These are phyloP conservation scores for Agaricus sinodeliciosus DNA, from an alignment of 768 basidiomycete genomes.

Conservation along the genomic window DNA sequence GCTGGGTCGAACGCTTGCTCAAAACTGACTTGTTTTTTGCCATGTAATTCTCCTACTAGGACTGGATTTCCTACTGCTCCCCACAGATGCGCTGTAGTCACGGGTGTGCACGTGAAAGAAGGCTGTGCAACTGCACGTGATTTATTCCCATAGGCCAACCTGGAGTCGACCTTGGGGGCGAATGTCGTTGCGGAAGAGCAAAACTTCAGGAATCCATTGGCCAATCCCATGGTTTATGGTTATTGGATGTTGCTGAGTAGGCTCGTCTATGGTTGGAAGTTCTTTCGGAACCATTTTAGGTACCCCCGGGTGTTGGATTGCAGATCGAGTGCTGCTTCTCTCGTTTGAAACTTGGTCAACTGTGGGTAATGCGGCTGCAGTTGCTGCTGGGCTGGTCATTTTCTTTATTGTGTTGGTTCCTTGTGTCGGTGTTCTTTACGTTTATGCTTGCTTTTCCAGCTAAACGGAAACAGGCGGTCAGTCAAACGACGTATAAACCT, in stretches of 20 bases:
- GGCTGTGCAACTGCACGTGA: background rate
- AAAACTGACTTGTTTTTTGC: background rate
- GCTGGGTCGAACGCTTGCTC: conserved; percentile 1
- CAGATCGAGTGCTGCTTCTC: no score
- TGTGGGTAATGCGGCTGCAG: no score
- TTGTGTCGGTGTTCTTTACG: no score
- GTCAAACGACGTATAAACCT: no score
- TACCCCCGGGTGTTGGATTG: background rate
- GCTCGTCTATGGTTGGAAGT: background rate
- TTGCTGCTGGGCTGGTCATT: no score
- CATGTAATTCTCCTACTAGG: background rate
- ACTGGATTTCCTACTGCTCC: background rate
- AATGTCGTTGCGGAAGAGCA: conserved; percentile 1
- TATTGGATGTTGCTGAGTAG: background rate
- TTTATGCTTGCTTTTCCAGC: no score
- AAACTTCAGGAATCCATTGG: background rate
- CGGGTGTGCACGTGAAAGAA: conserved; percentile 3
- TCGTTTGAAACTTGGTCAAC: no score
- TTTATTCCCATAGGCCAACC: background rate
- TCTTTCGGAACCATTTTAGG: background rate
- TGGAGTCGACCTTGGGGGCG: background rate
- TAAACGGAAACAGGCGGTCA: no score
- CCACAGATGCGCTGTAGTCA: conserved; percentile 1
- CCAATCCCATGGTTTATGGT: background rate
- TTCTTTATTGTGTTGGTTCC: no score